Evolutionary conservation across 257 asterid genomes (phyloP), one percentile per base, ranked within the genome.

Genomic region (Perilla frutescens): DNA sequence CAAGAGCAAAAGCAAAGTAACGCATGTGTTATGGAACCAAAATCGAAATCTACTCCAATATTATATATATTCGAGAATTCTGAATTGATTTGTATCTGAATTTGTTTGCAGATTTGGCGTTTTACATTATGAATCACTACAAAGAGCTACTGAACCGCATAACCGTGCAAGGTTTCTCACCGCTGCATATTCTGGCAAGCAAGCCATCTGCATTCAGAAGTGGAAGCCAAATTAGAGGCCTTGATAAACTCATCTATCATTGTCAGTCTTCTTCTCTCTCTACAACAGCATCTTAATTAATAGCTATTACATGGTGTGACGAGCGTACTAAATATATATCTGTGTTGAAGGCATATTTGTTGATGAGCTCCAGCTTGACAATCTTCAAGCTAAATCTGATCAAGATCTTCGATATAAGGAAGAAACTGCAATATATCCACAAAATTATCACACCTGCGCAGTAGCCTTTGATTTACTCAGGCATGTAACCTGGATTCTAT

Each of bases 121-220:
- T 57, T 65, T 55, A 69, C 0, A 77, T 81, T 1, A 77, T 77
- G 13, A 41, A n/a, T 47, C 45, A 40, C 3, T 73, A 81, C 11
- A 12, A 3, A 4, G 13, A 47, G 20, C 79, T 80, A 7, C 36
- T 61, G 4, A 61, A 76, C 39, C 31, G 43, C 4, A 60, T 71
- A 39, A 68, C 76, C 62, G 83, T 48, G 57, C 56, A 53, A 1
- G 87, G 87, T 7, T 20, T 53, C 43, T 66, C 80, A 0, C 80
- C 87, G 7, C 80, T 81, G 2, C 85, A 81, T 73, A 56, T 72
- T 58, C 78, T 81, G 40, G 85, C 85, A 1, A 64, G 67, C 60
- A 78, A 81, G 10, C 88, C 85, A 3, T 72, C 84, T 29, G 83
- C 81, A 7, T 83, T 83, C 54, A 68, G 40, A 50, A 83, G 85